Percentiles rank a stretch among this genome's conserved stretches.
Evolutionary conservation across 768 basidiomycete genomes (phyloP).

Genomic region (Brasilioporus rufonigricans): DNA sequence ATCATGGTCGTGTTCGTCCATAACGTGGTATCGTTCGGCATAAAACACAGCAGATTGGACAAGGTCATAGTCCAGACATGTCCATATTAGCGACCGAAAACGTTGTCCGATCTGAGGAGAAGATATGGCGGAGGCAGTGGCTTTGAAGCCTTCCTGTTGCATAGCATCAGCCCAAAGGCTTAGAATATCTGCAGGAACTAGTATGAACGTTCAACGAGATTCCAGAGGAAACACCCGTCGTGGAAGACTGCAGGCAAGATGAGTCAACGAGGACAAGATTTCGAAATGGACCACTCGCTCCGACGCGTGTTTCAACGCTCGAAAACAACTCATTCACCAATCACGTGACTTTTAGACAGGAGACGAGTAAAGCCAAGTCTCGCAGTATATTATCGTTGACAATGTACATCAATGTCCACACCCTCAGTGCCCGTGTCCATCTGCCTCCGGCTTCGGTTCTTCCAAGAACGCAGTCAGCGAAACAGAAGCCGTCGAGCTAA

Average conservation of each 20-base stretch:
- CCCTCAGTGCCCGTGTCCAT: conserved; percentile 70
- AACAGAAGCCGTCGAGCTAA: conserved; percentile 8
- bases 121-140: conserved; percentile 36
- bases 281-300: conserved; percentile 19
- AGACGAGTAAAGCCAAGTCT: not conserved
- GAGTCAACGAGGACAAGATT: conserved; percentile 15
- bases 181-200: conserved; percentile 20
- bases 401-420: conserved; percentile 10
- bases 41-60: conserved; percentile 82
- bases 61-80: conserved; percentile 79
- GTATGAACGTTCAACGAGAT: conserved; percentile 14
- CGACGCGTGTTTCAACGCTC: conserved; percentile 20
- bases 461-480: conserved; percentile 17
- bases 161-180: conserved; percentile 43
- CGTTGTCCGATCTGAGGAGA: conserved; percentile 62
- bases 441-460: conserved; percentile 73
- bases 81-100: conserved; percentile 74
- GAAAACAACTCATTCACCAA: conserved; percentile 18
- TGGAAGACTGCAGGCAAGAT: conserved; percentile 1
- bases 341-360: conserved; percentile 29
- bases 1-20: conserved; percentile 72
- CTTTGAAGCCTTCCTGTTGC: conserved; percentile 51
- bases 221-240: conserved; percentile 11
- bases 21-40: conserved; percentile 78
- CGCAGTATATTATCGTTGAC: not conserved